Evolutionary conservation across 345 rosid genomes (phyloP).

Genomic region (Brassica napus): DNA sequence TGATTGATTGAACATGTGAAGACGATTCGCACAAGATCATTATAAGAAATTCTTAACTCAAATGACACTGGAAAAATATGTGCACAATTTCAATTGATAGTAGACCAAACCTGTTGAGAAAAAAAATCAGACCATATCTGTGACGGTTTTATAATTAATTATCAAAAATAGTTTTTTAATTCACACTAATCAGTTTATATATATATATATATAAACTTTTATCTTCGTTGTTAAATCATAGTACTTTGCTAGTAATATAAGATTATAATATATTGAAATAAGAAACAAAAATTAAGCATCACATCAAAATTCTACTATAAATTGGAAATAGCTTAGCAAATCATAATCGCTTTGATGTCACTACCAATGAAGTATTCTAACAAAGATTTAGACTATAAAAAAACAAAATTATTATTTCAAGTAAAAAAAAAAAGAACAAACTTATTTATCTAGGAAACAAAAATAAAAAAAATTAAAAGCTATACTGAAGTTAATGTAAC

Average conservation of each 20-base stretch:
- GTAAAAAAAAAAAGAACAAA: too few relatives aligned
- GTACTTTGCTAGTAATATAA: background rate
- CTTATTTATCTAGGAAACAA: background rate
- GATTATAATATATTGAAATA: background rate
- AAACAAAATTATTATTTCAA: background rate
- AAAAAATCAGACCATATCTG: too few relatives aligned
- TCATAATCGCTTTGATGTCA: background rate
- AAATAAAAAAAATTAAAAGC: background rate
- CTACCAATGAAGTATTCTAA: background rate
- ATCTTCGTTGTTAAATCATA: background rate
- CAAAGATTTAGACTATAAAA: too few relatives aligned
- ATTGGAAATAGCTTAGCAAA: background rate
- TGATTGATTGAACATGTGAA: too few relatives aligned
- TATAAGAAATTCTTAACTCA: background rate
- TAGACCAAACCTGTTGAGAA: background rate
- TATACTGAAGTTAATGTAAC: background rate
- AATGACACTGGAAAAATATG: background rate
- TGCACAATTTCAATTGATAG: background rate
- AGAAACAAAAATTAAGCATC: background rate
- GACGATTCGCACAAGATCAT: background rate
- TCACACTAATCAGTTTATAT: background rate
- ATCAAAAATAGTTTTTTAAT: background rate
- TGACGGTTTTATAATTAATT: background rate
- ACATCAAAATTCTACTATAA: background rate
- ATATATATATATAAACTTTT: too few relatives aligned